Base-by-base conservation (phyloP, 805 yeast species). In the Candida anglica region DNA sequence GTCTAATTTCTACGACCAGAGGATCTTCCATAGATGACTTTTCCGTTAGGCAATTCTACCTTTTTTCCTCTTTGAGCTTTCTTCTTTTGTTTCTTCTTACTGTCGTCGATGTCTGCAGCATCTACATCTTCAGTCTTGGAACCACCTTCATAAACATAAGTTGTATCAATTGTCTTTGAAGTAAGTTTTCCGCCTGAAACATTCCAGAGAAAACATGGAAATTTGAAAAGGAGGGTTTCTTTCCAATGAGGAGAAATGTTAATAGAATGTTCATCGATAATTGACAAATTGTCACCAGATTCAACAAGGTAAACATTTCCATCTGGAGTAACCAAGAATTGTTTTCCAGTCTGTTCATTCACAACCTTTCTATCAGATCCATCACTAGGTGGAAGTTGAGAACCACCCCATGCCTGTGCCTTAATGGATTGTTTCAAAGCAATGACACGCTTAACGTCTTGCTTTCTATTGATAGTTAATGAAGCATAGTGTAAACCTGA, bases 41-140 rank as follows among this genome's bases (percentile, higher is more conserved):
- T 78, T 1, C 86, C 86, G 47, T 79, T 79, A 7, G 82, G 81
- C 39, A 79, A 59, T 32, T 66, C 75, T 28, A 62, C 53, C 42
- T 66, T 73, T 37, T 68, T 68, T 7, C 74, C 76, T 32, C 52
- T 56, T 16, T 49, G 60, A 14, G 45, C 48, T 32, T 58, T 55
- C 48, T 60, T 62, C 38, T 53, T 60, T 30, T 46, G 50, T 40
- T 58, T 58, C 21, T 46, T 41, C 22, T 43, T 34, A 19, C 33
- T 36, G 2, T 28, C 13, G 16, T 42, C 41, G 14, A 33, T 34
- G 21, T 39, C 40, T 15, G 39, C 37, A 21, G 36, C 30, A 11
- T 31, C 34, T 11, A 13, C 10, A 3, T 42, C 36, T 32, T 37
- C 37, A 22, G 33, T 39, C n/a, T n/a, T n/a, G n/a, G n/a, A n/a